phyloP scores from a whole-genome alignment of 495 filamentous ascomycete species.

The Xylaria longipes region DNA sequence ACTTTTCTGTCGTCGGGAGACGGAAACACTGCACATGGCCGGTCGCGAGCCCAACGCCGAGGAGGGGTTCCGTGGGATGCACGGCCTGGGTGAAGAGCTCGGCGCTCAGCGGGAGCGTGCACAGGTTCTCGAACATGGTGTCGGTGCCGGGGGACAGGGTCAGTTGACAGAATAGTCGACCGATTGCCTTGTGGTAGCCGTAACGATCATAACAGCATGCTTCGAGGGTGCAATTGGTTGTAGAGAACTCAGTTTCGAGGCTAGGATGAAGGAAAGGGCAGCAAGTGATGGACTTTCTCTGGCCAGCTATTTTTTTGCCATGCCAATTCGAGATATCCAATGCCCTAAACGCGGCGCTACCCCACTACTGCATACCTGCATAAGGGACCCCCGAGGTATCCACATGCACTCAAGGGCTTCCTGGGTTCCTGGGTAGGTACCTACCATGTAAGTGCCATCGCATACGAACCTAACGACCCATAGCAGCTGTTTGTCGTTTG shows the following conservation, averaged over 20 bases:
- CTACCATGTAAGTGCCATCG: neutral
- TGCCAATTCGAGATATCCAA: neutral
- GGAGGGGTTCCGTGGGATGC: constrained; percentile 80
- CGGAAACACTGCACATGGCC: constrained; percentile 89
- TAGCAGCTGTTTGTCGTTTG: neutral
- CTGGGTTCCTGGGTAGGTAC: no score
- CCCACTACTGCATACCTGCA: constrained; percentile 9
- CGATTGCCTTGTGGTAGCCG: neutral
- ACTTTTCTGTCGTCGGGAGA: constrained; percentile 65
- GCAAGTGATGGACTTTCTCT: neutral
- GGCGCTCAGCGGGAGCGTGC: constrained; percentile 82
- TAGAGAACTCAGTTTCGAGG: neutral
- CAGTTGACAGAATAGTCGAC: neutral
- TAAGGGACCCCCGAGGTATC: neutral
- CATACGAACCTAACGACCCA: neutral
- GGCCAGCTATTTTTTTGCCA: neutral
- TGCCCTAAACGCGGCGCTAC: constrained; percentile 7
- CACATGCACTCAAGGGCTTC: neutral
- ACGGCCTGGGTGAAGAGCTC: constrained; percentile 90
- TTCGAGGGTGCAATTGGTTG: neutral
- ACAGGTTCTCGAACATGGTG: constrained; percentile 78
- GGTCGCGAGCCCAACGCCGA: constrained; percentile 82
- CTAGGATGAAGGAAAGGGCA: neutral
- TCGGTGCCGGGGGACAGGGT: neutral
- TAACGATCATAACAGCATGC: neutral